Percentiles rank a stretch among this genome's conserved stretches.
Evolutionary conservation across 2,329 filamentous ascomycete genomes (phyloP).

Genomic region (Sclerotinia nivalis): DNA sequence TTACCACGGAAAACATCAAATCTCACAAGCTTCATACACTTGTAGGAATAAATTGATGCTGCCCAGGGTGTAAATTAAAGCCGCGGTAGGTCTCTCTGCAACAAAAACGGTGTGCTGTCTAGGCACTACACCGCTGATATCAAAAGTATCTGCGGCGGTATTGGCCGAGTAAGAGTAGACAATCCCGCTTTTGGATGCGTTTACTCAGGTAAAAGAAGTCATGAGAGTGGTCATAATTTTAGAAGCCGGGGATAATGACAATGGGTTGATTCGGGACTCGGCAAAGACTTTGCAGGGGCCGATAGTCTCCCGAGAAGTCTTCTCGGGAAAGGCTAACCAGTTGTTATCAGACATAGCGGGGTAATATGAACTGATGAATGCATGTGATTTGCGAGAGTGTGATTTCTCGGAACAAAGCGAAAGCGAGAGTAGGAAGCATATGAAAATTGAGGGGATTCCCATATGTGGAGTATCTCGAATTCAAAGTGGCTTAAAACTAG

Average conservation of each 20-base stretch:
- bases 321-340: conserved; percentile 9
- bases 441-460: conserved; percentile 10
- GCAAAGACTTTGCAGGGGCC: not conserved
- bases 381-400: conserved; percentile 11
- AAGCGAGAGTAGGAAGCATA: not conserved
- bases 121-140: not conserved
- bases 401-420: not conserved
- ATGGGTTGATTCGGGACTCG: not conserved
- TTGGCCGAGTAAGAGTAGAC: not conserved
- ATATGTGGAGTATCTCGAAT: conserved; percentile 4
- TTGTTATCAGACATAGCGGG: conserved; percentile 4
- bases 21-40: not conserved
- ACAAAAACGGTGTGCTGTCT: not conserved
- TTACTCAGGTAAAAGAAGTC: not conserved
- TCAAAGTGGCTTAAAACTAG: not conserved
- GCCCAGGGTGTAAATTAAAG: not conserved
- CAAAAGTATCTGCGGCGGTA: not conserved
- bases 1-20: not conserved
- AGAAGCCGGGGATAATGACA: not conserved
- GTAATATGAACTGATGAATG: conserved; percentile 12
- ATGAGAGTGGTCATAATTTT: not conserved
- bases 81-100: not conserved
- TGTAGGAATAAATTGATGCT: not conserved
- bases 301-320: not conserved
- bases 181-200: not conserved